Evolutionary conservation across 108 stramenopile species (phyloP).

Genomic region (Pseudonitzschia delicatissima): DNA sequence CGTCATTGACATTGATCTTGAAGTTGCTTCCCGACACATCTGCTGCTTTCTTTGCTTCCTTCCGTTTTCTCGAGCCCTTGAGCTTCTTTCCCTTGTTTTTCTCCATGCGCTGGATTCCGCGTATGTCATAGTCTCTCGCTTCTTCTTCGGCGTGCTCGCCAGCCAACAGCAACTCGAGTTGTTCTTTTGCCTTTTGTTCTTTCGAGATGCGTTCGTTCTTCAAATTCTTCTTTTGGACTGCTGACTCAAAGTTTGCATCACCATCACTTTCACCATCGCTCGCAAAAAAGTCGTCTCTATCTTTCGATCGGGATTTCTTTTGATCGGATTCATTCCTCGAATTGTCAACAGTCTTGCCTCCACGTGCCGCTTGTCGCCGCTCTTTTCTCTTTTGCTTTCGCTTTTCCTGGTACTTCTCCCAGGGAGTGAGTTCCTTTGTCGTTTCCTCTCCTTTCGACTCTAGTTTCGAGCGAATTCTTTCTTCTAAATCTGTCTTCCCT

Average conservation of each 20-base stretch:
- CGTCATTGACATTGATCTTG: constrained; percentile 76
- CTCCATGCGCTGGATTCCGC: constrained; percentile 74
- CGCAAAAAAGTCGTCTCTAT: constrained; percentile 46
- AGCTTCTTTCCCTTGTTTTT: constrained; percentile 81
- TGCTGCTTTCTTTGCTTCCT: constrained; percentile 63
- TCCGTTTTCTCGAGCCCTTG: constrained; percentile 72
- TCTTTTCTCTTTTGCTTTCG: constrained; percentile 81
- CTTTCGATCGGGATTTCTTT: constrained; percentile 4
- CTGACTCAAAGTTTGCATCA: background rate
- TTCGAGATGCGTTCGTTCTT: constrained; percentile 18
- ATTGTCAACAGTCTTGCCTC: constrained; percentile 31
- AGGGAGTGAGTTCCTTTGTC: constrained; percentile 69
- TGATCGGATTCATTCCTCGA: background rate
- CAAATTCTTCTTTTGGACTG: constrained; percentile 6
- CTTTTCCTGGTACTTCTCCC: constrained; percentile 84
- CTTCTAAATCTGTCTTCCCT: constrained; percentile 58
- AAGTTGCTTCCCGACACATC: constrained; percentile 81
- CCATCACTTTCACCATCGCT: constrained; percentile 24
- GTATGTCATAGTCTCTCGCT: constrained; percentile 76
- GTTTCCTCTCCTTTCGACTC: constrained; percentile 33
- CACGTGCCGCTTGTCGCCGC: constrained; percentile 47
- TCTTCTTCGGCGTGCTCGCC: constrained; percentile 81
- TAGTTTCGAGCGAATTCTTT: constrained; percentile 74
- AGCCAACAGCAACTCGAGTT: constrained; percentile 75
- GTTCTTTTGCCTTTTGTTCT: constrained; percentile 49